Evolutionary conservation across 257 asterid species (phyloP).

Genomic region (Salvia rosmarinus): DNA sequence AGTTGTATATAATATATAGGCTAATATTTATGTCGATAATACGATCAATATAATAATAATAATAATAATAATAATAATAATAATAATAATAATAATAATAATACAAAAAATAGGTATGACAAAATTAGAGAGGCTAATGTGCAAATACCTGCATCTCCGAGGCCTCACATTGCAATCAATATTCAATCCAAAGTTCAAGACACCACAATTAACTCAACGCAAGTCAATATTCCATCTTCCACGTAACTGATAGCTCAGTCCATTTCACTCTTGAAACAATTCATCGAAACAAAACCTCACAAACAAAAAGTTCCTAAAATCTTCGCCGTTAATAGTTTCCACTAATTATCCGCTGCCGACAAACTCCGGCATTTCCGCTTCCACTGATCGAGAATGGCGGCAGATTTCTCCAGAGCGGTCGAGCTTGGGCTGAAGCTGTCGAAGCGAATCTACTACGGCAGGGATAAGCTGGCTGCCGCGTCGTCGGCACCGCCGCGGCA

Average conservation of each 20-base stretch:
- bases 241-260: conserved; percentile 34
- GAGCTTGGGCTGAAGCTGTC: conserved; percentile 68
- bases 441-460: conserved; percentile 77
- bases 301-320: not conserved
- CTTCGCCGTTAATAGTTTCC: conserved; percentile 4
- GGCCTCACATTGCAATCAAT: conserved; percentile 14
- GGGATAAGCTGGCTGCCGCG: conserved; percentile 8
- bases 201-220: conserved; percentile 29
- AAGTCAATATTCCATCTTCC: conserved; percentile 16
- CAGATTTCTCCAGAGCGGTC: conserved; percentile 67
- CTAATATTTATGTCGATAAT: too few species aligned
- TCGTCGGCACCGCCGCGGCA: conserved; percentile 48
- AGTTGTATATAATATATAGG: too few species aligned
- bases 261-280: conserved; percentile 35
- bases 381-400: conserved; percentile 51
- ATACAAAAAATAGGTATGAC: too few species aligned
- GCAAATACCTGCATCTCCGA: conserved; percentile 10
- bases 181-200: not conserved
- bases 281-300: conserved; percentile 10
- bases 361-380: conserved; percentile 3
- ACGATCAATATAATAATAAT: too few species aligned
- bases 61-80: too few species aligned
- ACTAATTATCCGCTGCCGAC: not conserved
- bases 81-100: too few species aligned
- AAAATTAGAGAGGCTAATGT: conserved; percentile 9